Conservation (phyloP, 495 filamentous ascomycete genomes). For the Neurospora discreta region DNA sequence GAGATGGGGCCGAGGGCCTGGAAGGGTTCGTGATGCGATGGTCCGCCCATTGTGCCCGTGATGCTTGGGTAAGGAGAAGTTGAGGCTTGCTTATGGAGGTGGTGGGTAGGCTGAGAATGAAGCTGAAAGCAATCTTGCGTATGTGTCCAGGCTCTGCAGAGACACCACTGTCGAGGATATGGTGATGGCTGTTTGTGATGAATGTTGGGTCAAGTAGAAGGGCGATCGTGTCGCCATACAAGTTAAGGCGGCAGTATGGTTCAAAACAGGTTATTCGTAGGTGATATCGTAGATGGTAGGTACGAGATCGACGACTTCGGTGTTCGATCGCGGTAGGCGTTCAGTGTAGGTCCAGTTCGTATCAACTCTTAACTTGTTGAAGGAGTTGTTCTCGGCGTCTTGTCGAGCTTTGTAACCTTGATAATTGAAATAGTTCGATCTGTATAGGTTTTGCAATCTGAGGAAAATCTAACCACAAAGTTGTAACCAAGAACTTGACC, state of each 20-base stretch:
- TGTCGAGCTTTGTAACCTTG: neutral
- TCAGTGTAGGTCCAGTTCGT: neutral
- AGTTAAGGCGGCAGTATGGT: neutral
- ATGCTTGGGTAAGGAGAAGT: neutral
- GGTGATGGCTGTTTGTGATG: neutral
- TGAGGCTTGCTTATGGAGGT: neutral
- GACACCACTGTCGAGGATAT: neutral
- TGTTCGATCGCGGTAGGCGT: neutral
- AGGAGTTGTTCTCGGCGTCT: neutral
- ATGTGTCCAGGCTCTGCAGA: neutral
- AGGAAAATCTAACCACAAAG: neutral
- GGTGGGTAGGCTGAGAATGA: neutral
- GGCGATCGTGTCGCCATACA: neutral
- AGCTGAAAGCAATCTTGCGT: neutral
- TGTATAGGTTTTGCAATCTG: neutral
- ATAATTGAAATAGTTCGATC: neutral
- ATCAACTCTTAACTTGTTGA: neutral
- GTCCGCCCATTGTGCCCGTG: neutral
- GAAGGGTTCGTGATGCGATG: constrained; percentile 52
- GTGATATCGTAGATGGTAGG: neutral
- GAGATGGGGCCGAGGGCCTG: constrained; percentile 58
- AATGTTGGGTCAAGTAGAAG: neutral
- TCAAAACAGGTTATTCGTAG: neutral
- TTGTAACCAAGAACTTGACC: neutral
- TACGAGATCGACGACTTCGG: neutral